phyloP scores from a whole-genome alignment of 2,329 filamentous ascomycete genomes.

The Coniella lustricola region DNA sequence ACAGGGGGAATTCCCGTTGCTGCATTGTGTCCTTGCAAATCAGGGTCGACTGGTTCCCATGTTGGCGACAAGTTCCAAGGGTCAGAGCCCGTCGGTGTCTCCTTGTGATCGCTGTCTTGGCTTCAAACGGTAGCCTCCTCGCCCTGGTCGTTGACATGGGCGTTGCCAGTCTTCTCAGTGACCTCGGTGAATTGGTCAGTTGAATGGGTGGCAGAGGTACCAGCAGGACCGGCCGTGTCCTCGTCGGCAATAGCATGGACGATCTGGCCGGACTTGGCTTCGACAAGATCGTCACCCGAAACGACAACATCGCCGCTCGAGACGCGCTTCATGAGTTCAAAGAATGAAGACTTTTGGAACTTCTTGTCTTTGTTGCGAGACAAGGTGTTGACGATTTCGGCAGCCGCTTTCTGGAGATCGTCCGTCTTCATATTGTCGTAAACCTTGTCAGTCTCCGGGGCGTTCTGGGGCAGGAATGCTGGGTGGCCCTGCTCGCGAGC shows the following conservation, averaged over 20 bases:
- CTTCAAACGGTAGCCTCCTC: not conserved
- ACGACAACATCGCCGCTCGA: slow-evolving; percentile 66
- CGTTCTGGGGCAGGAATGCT: slow-evolving; percentile 22
- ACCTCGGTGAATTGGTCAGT: not conserved
- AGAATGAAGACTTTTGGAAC: slow-evolving; percentile 71
- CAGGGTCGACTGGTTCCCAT: not conserved
- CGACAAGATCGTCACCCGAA: slow-evolving; percentile 61
- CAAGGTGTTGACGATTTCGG: slow-evolving; percentile 61
- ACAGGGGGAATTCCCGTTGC: not conserved
- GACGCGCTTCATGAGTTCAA: slow-evolving; percentile 69
- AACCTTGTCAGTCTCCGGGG: slow-evolving; percentile 25
- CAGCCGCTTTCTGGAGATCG: slow-evolving; percentile 66
- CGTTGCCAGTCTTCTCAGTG: not conserved
- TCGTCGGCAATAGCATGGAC: not conserved
- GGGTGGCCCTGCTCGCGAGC: slow-evolving; percentile 18
- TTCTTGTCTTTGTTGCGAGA: slow-evolving; percentile 63
- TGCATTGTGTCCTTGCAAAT: no score
- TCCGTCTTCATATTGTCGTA: slow-evolving; percentile 44
- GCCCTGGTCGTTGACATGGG: slow-evolving; percentile 2
- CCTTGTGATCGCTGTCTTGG: slow-evolving; percentile 3
- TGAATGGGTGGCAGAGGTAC: not conserved
- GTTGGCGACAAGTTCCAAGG: slow-evolving; percentile 11
- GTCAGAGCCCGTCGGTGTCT: slow-evolving; percentile 11
- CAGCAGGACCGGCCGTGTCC: not conserved
- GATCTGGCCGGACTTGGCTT: slow-evolving; percentile 13